phyloP scores from a whole-genome alignment of 2,329 filamentous ascomycete species.

The Neoascochyta sp. region DNA sequence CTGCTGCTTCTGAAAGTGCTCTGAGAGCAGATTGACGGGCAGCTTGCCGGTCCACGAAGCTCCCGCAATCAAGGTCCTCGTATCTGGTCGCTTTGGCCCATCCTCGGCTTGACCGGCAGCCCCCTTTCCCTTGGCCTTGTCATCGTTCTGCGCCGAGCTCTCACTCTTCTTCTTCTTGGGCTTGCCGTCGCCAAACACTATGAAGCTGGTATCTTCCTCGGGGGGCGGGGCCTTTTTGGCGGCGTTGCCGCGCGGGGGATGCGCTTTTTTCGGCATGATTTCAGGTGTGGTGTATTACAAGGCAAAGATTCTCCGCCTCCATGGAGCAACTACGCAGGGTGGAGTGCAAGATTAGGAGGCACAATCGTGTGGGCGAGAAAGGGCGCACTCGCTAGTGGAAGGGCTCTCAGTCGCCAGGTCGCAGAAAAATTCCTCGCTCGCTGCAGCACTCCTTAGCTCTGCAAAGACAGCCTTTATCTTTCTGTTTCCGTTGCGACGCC shows the following conservation, averaged over 20 bases:
- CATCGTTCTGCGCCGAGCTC: slow-evolving; percentile 15
- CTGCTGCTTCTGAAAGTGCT: slow-evolving; percentile 92
- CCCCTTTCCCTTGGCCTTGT: slow-evolving; percentile 35
- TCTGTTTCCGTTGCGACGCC: too few relatives aligned
- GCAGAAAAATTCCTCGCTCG: too few relatives aligned
- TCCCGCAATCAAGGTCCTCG: slow-evolving; percentile 80
- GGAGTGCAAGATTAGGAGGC: slow-evolving; percentile 2
- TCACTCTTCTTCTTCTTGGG: slow-evolving; percentile 41
- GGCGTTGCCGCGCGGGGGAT: slow-evolving; percentile 42
- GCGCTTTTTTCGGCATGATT: slow-evolving; percentile 49
- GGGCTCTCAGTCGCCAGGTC: too few relatives aligned
- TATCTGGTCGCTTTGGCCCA: slow-evolving; percentile 57
- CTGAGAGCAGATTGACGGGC: slow-evolving; percentile 86
- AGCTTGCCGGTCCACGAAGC: slow-evolving; percentile 97
- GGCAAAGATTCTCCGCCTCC: slow-evolving; percentile 4
- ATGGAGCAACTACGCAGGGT: slow-evolving; percentile 4
- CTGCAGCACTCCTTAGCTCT: too few relatives aligned
- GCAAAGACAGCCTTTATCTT: too few relatives aligned
- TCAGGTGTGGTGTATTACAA: slow-evolving; percentile 2
- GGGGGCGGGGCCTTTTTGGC: slow-evolving; percentile 43
- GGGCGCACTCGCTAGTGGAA: slow-evolving; percentile 14
- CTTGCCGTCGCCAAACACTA: slow-evolving; percentile 48
- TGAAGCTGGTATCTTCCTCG: slow-evolving; percentile 48
- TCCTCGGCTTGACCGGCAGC: slow-evolving; percentile 29
- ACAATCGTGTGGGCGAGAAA: slow-evolving; percentile 11